Conservation (phyloP, 2,329 filamentous ascomycete genomes). For the Parascedosporium putredinis region DNA sequence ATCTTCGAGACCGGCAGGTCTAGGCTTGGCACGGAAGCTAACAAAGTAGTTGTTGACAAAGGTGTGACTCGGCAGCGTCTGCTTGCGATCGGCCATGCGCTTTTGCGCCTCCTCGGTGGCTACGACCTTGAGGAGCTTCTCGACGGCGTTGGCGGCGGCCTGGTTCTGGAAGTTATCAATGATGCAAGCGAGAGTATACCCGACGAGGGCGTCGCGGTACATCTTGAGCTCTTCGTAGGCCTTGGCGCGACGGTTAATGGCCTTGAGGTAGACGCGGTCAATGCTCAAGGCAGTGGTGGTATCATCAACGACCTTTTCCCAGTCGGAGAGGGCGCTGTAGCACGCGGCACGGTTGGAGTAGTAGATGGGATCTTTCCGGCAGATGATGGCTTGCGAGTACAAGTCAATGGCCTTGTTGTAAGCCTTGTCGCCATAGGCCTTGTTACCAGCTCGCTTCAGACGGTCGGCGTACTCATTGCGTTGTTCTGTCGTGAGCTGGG, state of each 20-base stretch:
- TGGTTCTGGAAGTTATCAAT: slow-evolving; percentile 97
- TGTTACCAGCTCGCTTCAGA: slow-evolving; percentile 92
- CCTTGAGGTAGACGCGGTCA: slow-evolving; percentile 94
- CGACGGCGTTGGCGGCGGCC: slow-evolving; percentile 76
- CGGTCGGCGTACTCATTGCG: slow-evolving; percentile 81
- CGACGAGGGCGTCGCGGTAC: slow-evolving; percentile 88
- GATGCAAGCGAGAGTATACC: slow-evolving; percentile 98
- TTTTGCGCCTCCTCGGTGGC: slow-evolving; percentile 88
- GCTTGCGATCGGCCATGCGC: slow-evolving; percentile 74
- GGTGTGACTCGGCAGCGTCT: slow-evolving; percentile 86
- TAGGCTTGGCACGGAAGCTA: slow-evolving; percentile 80
- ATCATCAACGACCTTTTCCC: slow-evolving; percentile 94
- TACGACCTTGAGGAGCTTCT: slow-evolving; percentile 91
- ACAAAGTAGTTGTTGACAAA: slow-evolving; percentile 98
- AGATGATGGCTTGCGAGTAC: slow-evolving; percentile 91
- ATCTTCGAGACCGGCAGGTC: slow-evolving; percentile 75
- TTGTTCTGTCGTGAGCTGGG: slow-evolving; percentile 47
- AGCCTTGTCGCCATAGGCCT: slow-evolving; percentile 88
- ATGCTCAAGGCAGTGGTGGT: slow-evolving; percentile 90
- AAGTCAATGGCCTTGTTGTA: slow-evolving; percentile 90
- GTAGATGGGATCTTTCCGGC: slow-evolving; percentile 95
- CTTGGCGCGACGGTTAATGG: slow-evolving; percentile 89
- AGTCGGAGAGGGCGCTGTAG: slow-evolving; percentile 85
- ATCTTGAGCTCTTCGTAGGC: slow-evolving; percentile 89
- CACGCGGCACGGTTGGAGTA: slow-evolving; percentile 98